Conservation (phyloP, 169 alveolate species). For the Cryptosporidium sp. region DNA sequence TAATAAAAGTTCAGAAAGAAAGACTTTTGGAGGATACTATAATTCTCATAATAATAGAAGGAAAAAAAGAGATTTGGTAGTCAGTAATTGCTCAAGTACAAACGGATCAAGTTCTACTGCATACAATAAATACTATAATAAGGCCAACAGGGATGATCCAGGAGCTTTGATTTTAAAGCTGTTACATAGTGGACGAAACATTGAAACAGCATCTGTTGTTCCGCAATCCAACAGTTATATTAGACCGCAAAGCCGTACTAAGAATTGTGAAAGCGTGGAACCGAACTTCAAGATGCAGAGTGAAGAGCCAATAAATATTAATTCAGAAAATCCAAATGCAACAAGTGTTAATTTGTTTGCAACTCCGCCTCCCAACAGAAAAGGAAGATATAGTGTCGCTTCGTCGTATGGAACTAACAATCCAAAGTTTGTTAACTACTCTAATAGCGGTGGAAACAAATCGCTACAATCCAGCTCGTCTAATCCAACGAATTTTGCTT, state of each 20-base stretch:
- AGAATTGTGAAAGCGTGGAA: constrained; percentile 36
- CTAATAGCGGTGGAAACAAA: constrained; percentile 29
- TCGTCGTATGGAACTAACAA: constrained; percentile 56
- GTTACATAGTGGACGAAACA: constrained; percentile 43
- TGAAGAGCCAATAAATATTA: background rate
- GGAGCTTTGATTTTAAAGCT: constrained; percentile 58
- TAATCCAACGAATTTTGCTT: constrained; percentile 71
- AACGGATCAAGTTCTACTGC: background rate
- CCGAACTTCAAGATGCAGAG: background rate
- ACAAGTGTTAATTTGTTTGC: constrained; percentile 7
- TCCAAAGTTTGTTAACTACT: background rate
- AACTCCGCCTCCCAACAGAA: constrained; percentile 62
- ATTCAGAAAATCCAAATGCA: background rate
- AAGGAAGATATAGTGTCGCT: constrained; percentile 36
- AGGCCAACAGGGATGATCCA: constrained; percentile 24
- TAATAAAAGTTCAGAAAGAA: constrained; percentile 21
- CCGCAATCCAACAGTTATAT: constrained; percentile 21
- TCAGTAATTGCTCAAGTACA: constrained; percentile 1
- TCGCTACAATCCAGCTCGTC: constrained; percentile 40
- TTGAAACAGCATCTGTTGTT: background rate
- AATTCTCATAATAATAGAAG: constrained; percentile 25
- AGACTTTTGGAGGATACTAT: background rate
- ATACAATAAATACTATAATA: background rate
- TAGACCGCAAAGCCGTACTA: constrained; percentile 75
- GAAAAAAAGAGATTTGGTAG: background rate